Conservation (phyloP, 1,284 basidiomycete species). For the Cryptococcus sp. region DNA sequence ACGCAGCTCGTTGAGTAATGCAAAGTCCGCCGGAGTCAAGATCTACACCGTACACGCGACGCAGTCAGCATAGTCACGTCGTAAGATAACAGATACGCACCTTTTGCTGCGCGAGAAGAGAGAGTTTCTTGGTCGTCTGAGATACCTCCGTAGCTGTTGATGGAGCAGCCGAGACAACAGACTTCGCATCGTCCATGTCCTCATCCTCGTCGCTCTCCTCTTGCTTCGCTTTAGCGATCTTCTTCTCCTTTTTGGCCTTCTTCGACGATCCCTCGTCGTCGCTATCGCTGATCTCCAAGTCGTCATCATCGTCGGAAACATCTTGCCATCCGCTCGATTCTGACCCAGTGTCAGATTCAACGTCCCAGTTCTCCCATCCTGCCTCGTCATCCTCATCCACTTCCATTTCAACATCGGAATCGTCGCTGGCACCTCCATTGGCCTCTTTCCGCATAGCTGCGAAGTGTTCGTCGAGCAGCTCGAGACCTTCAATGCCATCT, state of each 20-base stretch:
- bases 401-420: slow-evolving; percentile 52
- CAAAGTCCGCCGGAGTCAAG: slow-evolving; percentile 96
- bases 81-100: slow-evolving; percentile 16
- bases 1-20: slow-evolving; percentile 84
- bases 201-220: slow-evolving; percentile 34
- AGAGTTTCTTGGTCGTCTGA: slow-evolving; percentile 47
- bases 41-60: slow-evolving; percentile 62
- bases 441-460: slow-evolving; percentile 69
- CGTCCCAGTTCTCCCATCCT: slow-evolving; percentile 86
- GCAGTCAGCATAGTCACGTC: too few species aligned
- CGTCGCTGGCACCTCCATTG: slow-evolving; percentile 56
- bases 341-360: slow-evolving; percentile 67
- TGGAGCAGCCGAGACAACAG: slow-evolving; percentile 44
- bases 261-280: slow-evolving; percentile 67
- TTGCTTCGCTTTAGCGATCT: slow-evolving; percentile 14
- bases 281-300: slow-evolving; percentile 78
- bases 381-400: slow-evolving; percentile 66
- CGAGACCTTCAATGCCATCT: slow-evolving; percentile 85
- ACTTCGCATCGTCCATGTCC: slow-evolving; percentile 45
- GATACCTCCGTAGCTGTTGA: slow-evolving; percentile 41
- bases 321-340: slow-evolving; percentile 82
- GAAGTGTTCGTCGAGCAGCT: slow-evolving; percentile 83
- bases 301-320: slow-evolving; percentile 72
- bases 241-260: slow-evolving; percentile 38
- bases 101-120: slow-evolving; percentile 53